Evolutionary conservation across 208 protist genomes (phyloP), one percentile per base, ranked within the genome.

Genomic region (Acanthamoeba healyi): DNA sequence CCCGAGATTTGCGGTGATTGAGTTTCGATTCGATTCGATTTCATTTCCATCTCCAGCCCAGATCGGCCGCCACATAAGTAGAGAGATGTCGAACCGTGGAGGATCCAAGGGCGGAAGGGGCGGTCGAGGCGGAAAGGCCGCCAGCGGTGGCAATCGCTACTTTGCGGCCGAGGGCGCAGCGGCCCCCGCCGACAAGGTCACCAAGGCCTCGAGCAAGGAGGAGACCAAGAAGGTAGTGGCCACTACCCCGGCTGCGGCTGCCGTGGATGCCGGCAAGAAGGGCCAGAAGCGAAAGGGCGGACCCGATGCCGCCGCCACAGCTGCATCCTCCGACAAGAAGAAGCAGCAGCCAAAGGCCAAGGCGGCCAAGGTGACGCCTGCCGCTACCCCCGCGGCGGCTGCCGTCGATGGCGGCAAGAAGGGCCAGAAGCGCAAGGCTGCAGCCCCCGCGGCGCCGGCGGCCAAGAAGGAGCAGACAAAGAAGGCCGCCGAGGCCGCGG

Each of bases 271-370:
- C 22, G 6, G 29, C 26, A 32, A 36, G 17, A 74, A 34, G 36
- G 65, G 65, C n/a, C 65, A 74, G 65, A 74, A 74, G 65, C 65
- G 65, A 42, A 74, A 74, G 36, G 65, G 65, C 65, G 65, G 9
- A 22, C 65, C 65, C 10, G 65, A 74, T 17, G 65, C 65, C 65
- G 49, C 49, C 49, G 54, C 19, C 54, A 61, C 10, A 61, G 54
- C 10, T 5, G 49, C 10, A 54, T 54, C 49, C n/a, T n/a, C n/a
- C n/a, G n/a, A n/a, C n/a, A n/a, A n/a, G n/a, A 7, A 26, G 24
- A 61, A 61, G 54, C 12, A n/a, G 54, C 54, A 61, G 54, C 5
- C 54, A 49, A 58, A 58, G 51, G n/a, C n/a, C n/a, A n/a, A n/a
- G n/a, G n/a, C n/a, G n/a, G n/a, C n/a, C n/a, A 19, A 24, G 51